These are phyloP conservation scores for Zizania latifolia DNA, from an alignment of 176 grass and related monocot genomes.

Conservation along the genomic window DNA sequence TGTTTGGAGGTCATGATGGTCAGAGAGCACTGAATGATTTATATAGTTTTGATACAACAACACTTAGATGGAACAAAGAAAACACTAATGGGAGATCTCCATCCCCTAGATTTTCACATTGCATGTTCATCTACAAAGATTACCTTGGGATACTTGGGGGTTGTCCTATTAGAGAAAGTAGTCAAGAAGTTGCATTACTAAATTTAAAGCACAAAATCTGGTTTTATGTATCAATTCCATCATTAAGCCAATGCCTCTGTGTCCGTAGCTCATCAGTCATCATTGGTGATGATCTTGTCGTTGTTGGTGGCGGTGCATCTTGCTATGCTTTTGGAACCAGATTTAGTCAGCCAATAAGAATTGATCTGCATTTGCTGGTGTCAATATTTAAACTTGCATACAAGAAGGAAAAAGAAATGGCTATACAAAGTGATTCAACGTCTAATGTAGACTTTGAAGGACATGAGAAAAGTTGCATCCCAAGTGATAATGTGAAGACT, in stretches of 20 bases:
- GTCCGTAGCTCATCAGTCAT: slow-evolving; percentile 70
- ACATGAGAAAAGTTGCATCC: slow-evolving; percentile 9
- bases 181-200: slow-evolving; percentile 65
- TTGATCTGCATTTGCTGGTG: slow-evolving; percentile 64
- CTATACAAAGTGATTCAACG: not conserved
- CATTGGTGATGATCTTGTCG: slow-evolving; percentile 62
- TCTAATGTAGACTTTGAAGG: slow-evolving; percentile 4
- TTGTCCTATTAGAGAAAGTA: slow-evolving; percentile 68
- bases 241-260: slow-evolving; percentile 61
- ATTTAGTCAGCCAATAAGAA: slow-evolving; percentile 70
- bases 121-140: slow-evolving; percentile 71
- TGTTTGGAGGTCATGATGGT: slow-evolving; percentile 97
- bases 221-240: slow-evolving; percentile 54
- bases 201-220: slow-evolving; percentile 53
- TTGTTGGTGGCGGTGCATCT: slow-evolving; percentile 82
- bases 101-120: slow-evolving; percentile 86
- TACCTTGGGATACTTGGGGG: slow-evolving; percentile 84
- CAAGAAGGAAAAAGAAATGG: slow-evolving; percentile 5
- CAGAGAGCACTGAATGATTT: slow-evolving; percentile 58
- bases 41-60: slow-evolving; percentile 68
- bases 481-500: slow-evolving; percentile 6
- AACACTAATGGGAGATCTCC: slow-evolving; percentile 56
- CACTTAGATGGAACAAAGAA: slow-evolving; percentile 66
- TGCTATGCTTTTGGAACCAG: slow-evolving; percentile 98
- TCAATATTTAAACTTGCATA: slow-evolving; percentile 15